Conservation (phyloP, 257 asterid species). For the Ilex aquifolium region DNA sequence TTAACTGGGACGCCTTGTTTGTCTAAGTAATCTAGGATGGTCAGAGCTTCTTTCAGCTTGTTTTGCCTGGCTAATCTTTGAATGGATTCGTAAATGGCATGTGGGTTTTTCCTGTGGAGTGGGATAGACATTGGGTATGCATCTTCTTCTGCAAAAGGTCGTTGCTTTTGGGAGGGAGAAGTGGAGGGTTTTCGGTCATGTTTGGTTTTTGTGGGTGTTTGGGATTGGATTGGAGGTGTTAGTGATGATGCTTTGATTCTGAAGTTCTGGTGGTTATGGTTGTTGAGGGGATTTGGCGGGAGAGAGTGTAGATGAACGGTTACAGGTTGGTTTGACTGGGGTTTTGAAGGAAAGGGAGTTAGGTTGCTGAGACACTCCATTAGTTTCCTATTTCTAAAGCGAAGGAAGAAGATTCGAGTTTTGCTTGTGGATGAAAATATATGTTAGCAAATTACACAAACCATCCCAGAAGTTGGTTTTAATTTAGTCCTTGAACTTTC, state of each 20-base stretch:
- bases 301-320: slow-evolving; percentile 17
- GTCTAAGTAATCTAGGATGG: slow-evolving; percentile 66
- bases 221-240: slow-evolving; percentile 12
- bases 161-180: too few relatives aligned
- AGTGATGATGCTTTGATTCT: slow-evolving; percentile 27
- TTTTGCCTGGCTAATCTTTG: slow-evolving; percentile 51
- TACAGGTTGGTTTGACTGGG: slow-evolving; percentile 8
- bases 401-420: too few relatives aligned
- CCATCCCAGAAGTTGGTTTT: too few relatives aligned
- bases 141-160: slow-evolving; percentile 19
- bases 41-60: slow-evolving; percentile 76
- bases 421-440: too few relatives aligned
- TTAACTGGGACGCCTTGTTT: slow-evolving; percentile 80
- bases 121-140: slow-evolving; percentile 50
- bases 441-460: too few relatives aligned
- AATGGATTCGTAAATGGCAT: slow-evolving; percentile 62
- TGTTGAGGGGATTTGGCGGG: slow-evolving; percentile 14
- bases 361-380: slow-evolving; percentile 15
- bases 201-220: background rate
- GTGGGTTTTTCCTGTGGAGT: slow-evolving; percentile 64
- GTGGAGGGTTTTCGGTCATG: slow-evolving; percentile 20
- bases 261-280: slow-evolving; percentile 14
- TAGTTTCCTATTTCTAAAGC: too few relatives aligned
- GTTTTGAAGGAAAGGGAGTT: slow-evolving; percentile 15
- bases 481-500: too few relatives aligned